A percentile compares a stretch with the other conserved stretches of the same genome.
phyloP scores from a whole-genome alignment of 2,329 filamentous ascomycete genomes.

The Stachybotrys chlorohalonatus region DNA sequence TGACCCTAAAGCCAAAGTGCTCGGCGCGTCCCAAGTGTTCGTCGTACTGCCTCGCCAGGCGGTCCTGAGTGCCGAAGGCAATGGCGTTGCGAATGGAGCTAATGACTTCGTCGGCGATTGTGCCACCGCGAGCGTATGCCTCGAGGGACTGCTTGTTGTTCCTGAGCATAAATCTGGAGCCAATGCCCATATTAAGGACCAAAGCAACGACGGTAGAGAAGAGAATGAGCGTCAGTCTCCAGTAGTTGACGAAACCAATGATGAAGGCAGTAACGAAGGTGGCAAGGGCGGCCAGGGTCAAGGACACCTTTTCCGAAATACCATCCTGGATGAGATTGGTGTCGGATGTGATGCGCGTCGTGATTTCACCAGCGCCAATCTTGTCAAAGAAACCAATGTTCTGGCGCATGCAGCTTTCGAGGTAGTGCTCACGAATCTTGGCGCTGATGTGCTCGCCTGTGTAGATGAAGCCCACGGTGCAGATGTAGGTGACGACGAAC shows the following conservation, averaged over 20 bases:
- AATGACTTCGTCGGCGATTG: conserved; percentile 87
- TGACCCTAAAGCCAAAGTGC: conserved; percentile 66
- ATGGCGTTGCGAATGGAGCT: conserved; percentile 87
- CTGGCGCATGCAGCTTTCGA: conserved; percentile 74
- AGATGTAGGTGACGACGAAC: conserved; percentile 68
- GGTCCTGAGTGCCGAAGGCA: conserved; percentile 88
- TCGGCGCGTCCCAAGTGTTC: conserved; percentile 64
- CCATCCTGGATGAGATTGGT: conserved; percentile 91
- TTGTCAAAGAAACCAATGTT: conserved; percentile 94
- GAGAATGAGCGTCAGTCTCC: conserved; percentile 87
- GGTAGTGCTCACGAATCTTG: conserved; percentile 74
- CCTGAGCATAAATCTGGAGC: conserved; percentile 67
- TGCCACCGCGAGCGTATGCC: conserved; percentile 77
- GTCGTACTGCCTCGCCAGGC: conserved; percentile 82
- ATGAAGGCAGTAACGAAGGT: conserved; percentile 85
- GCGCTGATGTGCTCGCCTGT: conserved; percentile 70
- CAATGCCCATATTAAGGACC: conserved; percentile 64
- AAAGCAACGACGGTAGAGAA: conserved; percentile 74
- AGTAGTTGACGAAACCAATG: conserved; percentile 84
- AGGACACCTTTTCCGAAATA: conserved; percentile 78
- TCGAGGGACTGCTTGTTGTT: conserved; percentile 71
- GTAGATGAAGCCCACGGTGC: conserved; percentile 85
- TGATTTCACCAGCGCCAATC: conserved; percentile 85
- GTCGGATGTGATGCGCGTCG: conserved; percentile 87
- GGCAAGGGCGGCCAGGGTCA: conserved; percentile 67